Base-by-base conservation (phyloP, 306 rosid genomes). In the Ochetophila trinervis region DNA sequence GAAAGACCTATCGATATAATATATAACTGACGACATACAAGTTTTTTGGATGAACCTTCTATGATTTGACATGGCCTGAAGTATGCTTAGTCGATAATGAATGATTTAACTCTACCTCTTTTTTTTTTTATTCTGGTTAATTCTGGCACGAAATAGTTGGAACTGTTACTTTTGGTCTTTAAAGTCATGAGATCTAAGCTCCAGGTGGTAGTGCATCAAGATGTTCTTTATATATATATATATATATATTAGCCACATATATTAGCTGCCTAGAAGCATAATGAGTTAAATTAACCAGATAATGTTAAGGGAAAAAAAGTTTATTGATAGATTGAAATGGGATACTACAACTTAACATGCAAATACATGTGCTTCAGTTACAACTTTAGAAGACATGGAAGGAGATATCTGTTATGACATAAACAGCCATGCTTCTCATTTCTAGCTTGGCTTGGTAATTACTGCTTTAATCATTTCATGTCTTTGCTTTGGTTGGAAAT, bases 201-300 rank as follows among this genome's bases (percentile, higher is more conserved):
- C 55, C 32, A 64, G 22, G 32, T 67, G 9, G 18, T 67, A 40
- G 45, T 36, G 15, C 44, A n/a, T 57, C 42, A 58, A 56, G 32
- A 20, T 8, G 18, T 62, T 42, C 34, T 21, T 22, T 18, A 53
- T 66, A 44, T 44, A 21, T 45, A 3, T 35, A 20, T 57, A 2
- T 32, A 68, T 18, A n/a, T n/a, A n/a, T n/a, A n/a, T n/a, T n/a
- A n/a, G n/a, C n/a, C n/a, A n/a, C n/a, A n/a, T 16, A 19, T 48
- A 17, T 30, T 47, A 19, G 49, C 65, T 10, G 19, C 30, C 72
- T 68, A 45, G 64, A 48, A 19, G 53, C 8, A 50, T 42, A 45
- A 7, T 27, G 18, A 15, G 15, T 18, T 32, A 30, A 18, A 10
- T 57, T 40, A 19, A 56, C 58, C 30, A 17, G 70, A 53, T 53